phyloP scores from a whole-genome alignment of 2,329 filamentous ascomycete genomes.

The Penicillium sp. region DNA sequence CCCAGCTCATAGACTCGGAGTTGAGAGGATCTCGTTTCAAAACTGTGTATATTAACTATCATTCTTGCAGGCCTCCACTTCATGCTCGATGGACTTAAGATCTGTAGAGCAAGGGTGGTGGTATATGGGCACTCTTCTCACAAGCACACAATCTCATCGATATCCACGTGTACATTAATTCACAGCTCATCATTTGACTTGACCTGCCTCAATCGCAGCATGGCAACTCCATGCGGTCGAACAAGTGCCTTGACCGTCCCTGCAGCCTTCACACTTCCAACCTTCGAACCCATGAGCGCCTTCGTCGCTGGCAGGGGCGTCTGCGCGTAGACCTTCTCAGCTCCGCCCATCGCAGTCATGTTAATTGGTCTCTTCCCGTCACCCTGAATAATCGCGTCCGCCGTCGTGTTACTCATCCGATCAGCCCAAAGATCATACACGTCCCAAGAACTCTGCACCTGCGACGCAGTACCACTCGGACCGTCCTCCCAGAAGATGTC shows the following conservation, averaged over 20 bases:
- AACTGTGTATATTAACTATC: conserved; percentile 10
- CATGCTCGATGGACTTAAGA: not conserved
- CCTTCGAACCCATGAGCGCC: conserved; percentile 48
- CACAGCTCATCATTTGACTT: conserved; percentile 48
- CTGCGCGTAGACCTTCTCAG: conserved; percentile 48
- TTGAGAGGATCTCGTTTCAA: not conserved
- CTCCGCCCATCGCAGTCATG: conserved; percentile 53
- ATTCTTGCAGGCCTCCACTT: conserved; percentile 11
- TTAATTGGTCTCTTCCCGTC: conserved; percentile 29
- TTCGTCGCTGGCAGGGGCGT: conserved; percentile 34
- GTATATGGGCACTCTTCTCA: not conserved
- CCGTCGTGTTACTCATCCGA: conserved; percentile 51
- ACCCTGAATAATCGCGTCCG: conserved; percentile 45
- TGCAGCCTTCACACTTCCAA: conserved; percentile 44
- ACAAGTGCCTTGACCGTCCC: conserved; percentile 48
- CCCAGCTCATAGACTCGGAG: conserved; percentile 2
- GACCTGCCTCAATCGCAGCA: conserved; percentile 23
- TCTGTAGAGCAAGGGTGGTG: not conserved
- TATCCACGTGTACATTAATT: not conserved
- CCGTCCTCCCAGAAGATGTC: conserved; percentile 55
- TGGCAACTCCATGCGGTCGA: conserved; percentile 50
- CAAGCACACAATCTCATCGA: not conserved
- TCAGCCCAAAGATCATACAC: conserved; percentile 57
- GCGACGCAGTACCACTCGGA: conserved; percentile 41
- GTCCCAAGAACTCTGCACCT: conserved; percentile 50